These are phyloP conservation scores for Mucor circinelloides DNA, from an alignment of 371 early-diverging fungal species.

Conservation along the genomic window DNA sequence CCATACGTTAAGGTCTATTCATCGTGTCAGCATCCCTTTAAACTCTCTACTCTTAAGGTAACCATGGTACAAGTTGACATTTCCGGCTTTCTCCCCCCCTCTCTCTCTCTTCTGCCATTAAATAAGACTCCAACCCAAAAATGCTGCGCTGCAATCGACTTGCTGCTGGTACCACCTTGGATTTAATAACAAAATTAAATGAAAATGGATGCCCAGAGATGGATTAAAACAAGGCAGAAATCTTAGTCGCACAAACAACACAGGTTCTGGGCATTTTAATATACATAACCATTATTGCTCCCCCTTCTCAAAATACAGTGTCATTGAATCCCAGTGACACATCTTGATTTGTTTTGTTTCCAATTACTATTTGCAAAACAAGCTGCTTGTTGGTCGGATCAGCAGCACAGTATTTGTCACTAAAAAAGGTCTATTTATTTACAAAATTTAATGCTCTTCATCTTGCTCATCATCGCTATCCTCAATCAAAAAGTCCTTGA, in stretches of 20 bases:
- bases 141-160: too few relatives aligned
- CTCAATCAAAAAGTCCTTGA: conserved; percentile 55
- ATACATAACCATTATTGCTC: neutral
- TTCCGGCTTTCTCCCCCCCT: too few relatives aligned
- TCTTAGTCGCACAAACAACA: neutral
- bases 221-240: neutral
- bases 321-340: neutral
- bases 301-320: neutral
- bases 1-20: too few relatives aligned
- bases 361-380: neutral
- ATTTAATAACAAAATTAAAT: neutral
- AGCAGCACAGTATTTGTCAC: too few relatives aligned
- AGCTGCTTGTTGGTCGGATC: neutral
- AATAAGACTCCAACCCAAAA: too few relatives aligned
- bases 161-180: neutral
- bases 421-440: neutral
- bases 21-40: too few relatives aligned
- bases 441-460: neutral
- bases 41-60: too few relatives aligned
- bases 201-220: neutral
- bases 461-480: conserved; percentile 36
- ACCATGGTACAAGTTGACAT: too few relatives aligned
- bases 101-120: too few relatives aligned
- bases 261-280: neutral
- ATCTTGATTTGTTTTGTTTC: neutral